Evolutionary conservation across 2,329 filamentous ascomycete genomes (phyloP).

Genomic region (Hypomyces rosellus): DNA sequence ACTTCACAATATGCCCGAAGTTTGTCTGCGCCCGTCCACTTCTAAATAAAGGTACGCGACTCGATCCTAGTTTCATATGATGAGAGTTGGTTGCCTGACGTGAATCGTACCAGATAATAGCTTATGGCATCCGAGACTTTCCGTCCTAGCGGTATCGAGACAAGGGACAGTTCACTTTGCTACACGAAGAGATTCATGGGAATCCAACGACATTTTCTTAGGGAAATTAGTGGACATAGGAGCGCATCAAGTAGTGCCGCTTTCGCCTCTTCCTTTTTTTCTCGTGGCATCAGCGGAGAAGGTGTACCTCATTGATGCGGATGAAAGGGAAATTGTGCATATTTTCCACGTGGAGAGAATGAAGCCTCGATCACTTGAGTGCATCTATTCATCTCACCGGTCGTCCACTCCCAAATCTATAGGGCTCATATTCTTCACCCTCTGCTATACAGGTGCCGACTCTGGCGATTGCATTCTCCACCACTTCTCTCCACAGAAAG

Average conservation of each 20-base stretch:
- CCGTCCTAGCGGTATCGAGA: conserved; percentile 41
- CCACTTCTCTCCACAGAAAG: conserved; percentile 50
- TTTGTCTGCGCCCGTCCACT: conserved; percentile 41
- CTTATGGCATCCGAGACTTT: conserved; percentile 12
- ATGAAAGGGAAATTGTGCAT: conserved; percentile 45
- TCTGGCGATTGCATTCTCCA: conserved; percentile 59
- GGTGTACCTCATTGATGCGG: conserved; percentile 51
- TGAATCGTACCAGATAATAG: conserved; percentile 9
- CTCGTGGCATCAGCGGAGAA: conserved; percentile 52
- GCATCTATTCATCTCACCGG: conserved; percentile 43
- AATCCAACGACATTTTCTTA: conserved; percentile 37
- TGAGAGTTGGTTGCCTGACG: conserved; percentile 3
- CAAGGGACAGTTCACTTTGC: conserved; percentile 46
- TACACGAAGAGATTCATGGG: conserved; percentile 41
- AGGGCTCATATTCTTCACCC: conserved; percentile 55
- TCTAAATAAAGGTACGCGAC: conserved; percentile 36
- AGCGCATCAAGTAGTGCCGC: conserved; percentile 49
- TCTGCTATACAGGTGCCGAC: conserved; percentile 56
- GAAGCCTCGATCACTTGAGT: conserved; percentile 52
- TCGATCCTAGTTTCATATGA: not conserved
- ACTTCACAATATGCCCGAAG: conserved; percentile 46
- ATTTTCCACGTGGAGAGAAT: conserved; percentile 55
- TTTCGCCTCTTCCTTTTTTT: conserved; percentile 53
- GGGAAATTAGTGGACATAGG: conserved; percentile 41
- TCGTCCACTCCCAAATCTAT: conserved; percentile 45